Conservation (phyloP, 2,329 filamentous ascomycete genomes). For the Tolypocladium ophioglossoides region DNA sequence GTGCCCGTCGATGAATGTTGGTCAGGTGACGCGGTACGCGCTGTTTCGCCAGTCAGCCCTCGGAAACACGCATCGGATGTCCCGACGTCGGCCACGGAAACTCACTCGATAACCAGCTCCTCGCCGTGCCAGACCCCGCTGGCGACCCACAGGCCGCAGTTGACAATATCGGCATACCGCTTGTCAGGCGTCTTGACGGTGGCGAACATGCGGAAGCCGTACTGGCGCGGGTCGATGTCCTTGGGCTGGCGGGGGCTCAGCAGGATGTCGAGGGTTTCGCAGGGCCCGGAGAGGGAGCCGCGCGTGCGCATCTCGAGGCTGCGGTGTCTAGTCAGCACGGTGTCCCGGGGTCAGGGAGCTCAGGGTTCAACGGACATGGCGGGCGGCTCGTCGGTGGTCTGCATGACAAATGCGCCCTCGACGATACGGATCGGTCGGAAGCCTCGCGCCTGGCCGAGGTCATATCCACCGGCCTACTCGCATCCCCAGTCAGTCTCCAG, state of each 20-base stretch:
- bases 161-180: constrained; percentile 36
- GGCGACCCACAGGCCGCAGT: constrained; percentile 39
- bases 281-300: constrained; percentile 35
- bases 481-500: constrained; percentile 7
- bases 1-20: neutral
- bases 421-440: constrained; percentile 31
- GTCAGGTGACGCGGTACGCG: constrained; percentile 8
- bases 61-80: neutral
- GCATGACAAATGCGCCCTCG: constrained; percentile 38
- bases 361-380: constrained; percentile 24
- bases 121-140: constrained; percentile 35
- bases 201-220: constrained; percentile 38
- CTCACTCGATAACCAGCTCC: constrained; percentile 36
- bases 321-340: neutral
- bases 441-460: constrained; percentile 28
- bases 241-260: constrained; percentile 25
- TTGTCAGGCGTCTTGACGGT: constrained; percentile 40
- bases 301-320: constrained; percentile 34
- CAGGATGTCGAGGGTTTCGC: constrained; percentile 29
- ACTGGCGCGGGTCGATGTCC: constrained; percentile 30
- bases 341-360: neutral
- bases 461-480: constrained; percentile 29
- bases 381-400: constrained; percentile 34
- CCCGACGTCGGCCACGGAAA: neutral
- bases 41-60: constrained; percentile 4